phyloP scores from a whole-genome alignment of 371 early-diverging fungal genomes.

The Mortierella sp. region DNA sequence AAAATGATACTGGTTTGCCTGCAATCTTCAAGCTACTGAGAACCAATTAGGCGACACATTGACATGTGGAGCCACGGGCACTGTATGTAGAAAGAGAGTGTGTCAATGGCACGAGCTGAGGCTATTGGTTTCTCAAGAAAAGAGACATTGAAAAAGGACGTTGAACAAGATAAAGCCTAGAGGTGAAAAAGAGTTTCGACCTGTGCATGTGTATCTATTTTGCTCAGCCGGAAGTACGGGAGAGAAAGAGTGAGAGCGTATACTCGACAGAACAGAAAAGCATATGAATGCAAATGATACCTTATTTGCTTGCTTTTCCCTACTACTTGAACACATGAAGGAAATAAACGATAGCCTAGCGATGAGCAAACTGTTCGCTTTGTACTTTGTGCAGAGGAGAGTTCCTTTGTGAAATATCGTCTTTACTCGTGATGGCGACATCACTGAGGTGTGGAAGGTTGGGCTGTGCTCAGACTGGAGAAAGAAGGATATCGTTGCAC shows the following conservation, averaged over 20 bases:
- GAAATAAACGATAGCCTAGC: not conserved
- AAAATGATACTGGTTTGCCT: not conserved
- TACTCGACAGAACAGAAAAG: not conserved
- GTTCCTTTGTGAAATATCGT: not conserved
- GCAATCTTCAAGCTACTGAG: not conserved
- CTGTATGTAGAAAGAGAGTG: not conserved
- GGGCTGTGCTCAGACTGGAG: not conserved
- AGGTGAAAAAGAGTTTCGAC: no score
- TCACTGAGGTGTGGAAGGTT: not conserved
- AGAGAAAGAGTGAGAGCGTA: no score
- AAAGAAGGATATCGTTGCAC: not conserved
- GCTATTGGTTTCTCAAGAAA: not conserved
- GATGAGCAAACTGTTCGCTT: not conserved
- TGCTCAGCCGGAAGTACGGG: no score
- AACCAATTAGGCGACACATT: not conserved
- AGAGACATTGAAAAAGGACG: not conserved
- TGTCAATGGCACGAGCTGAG: conserved; percentile 4
- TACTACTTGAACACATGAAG: not conserved
- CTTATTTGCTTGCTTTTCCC: not conserved
- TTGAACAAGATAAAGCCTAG: no score
- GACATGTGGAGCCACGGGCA: conserved; percentile 6
- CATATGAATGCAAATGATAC: not conserved
- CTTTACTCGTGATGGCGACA: conserved; percentile 2
- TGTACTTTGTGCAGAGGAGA: not conserved
- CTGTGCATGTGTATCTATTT: no score